Evolutionary conservation across 805 yeast species (phyloP), one percentile per base, ranked within the genome.

Genomic region (Suhomyces xylopsoci): DNA sequence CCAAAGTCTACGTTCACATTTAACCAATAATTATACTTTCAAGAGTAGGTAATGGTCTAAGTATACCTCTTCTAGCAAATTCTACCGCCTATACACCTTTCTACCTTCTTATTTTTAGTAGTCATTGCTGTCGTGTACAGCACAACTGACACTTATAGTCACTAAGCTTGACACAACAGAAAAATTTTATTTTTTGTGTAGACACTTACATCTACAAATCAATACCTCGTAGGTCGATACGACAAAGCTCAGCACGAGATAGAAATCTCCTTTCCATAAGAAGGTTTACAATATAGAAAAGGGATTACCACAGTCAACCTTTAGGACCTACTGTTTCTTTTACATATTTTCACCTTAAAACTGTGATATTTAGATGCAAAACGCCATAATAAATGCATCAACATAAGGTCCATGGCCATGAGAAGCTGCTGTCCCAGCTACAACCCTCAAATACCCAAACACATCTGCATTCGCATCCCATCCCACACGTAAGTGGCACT

Each of bases 321-420:
- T n/a, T 6, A 32, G 17, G 9, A n/a, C 36, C 36, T 2, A 32
- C 17, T 32, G 17, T 6, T 26, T 26, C 12, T 26, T 28, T 28
- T 28, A 32, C 17, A 38, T 19, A 38, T 38, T 38, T 38, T 38
- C 22, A 38, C 24, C 24, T 10, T 5, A 19, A 38, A 38, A 17
- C 42, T 38, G 42, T 38, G 42, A 38, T 17, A 38, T 19, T 38
- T 38, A 38, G 24, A 38, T 38, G 42, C 42, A 38, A 38, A 38
- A 38, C 42, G 42, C 42, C 42, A 38, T 38, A 38, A 42, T 36
- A 32, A 19, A 47, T 47, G 49, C 49, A 47, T 36, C 49, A 47
- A 34, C 49, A 34, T 7, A 32, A 20, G 19, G 30, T 15, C 43
- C 22, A 32, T 34, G 32, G 43, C 32, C 42, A 47, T 22, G 49